A percentile compares a stretch with the other conserved stretches of the same genome.
Conservation (phyloP, 495 filamentous ascomycete genomes). For the Tuber melanosporum region DNA sequence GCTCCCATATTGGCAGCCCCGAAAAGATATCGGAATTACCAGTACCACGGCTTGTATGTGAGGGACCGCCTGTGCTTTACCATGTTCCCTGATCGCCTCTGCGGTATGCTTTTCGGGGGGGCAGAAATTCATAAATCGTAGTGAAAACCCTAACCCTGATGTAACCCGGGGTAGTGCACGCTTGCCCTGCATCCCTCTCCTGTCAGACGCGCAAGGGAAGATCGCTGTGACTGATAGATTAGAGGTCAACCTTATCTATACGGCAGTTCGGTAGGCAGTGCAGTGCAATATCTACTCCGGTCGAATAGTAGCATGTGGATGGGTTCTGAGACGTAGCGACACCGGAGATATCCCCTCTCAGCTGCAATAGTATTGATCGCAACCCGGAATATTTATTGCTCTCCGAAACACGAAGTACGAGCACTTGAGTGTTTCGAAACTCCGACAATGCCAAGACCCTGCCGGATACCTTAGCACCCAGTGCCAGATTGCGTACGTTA, state of each 20-base stretch:
- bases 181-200: neutral
- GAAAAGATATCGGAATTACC: neutral
- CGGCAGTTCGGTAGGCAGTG: neutral
- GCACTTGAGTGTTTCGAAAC: neutral
- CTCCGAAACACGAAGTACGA: neutral
- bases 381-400: neutral
- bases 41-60: neutral
- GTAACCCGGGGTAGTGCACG: neutral
- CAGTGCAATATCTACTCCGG: neutral
- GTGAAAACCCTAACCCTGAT: neutral
- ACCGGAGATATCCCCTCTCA: neutral
- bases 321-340: neutral
- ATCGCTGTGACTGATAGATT: neutral
- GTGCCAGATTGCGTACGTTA: neutral
- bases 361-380: neutral
- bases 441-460: neutral
- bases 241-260: neutral
- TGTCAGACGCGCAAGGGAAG: neutral
- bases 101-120: neutral
- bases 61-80: neutral
- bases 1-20: neutral
- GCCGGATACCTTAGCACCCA: neutral
- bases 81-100: neutral
- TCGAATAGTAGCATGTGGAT: neutral
- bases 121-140: neutral